phyloP scores from a whole-genome alignment of 2,329 filamentous ascomycete species.

The Fusarium subtropicale region DNA sequence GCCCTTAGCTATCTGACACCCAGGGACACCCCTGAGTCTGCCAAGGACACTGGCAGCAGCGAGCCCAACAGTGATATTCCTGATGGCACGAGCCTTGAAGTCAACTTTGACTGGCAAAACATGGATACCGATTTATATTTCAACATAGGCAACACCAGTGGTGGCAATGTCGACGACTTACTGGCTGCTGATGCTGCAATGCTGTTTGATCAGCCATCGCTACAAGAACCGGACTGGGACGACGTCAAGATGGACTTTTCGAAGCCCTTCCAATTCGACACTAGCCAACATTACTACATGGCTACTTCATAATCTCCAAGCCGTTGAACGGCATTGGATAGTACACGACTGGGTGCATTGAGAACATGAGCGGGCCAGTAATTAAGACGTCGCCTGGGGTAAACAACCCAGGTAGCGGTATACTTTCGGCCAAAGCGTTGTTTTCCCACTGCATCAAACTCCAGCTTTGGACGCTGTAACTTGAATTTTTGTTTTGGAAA shows the following conservation, averaged over 20 bases:
- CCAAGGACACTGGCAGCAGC: constrained; percentile 68
- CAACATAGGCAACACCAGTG: constrained; percentile 54
- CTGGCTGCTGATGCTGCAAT: constrained; percentile 44
- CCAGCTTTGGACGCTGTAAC: constrained; percentile 15
- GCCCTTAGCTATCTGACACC: constrained; percentile 69
- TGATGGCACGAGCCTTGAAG: constrained; percentile 65
- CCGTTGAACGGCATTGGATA: constrained; percentile 12
- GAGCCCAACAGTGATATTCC: constrained; percentile 73
- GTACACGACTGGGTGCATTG: not conserved
- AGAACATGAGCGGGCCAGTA: constrained; percentile 25
- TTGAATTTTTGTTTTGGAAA: constrained; percentile 31
- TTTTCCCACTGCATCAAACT: constrained; percentile 6
- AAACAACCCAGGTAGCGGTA: constrained; percentile 47
- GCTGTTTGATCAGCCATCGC: constrained; percentile 42
- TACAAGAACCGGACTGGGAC: constrained; percentile 58
- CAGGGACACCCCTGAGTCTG: constrained; percentile 73
- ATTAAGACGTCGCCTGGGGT: constrained; percentile 42
- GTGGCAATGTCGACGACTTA: constrained; percentile 3
- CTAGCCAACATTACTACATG: constrained; percentile 52
- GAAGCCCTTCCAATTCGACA: constrained; percentile 66
- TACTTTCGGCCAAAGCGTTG: constrained; percentile 22
- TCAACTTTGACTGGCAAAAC: constrained; percentile 63
- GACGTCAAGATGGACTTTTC: constrained; percentile 63
- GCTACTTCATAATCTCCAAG: constrained; percentile 39
- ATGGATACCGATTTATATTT: constrained; percentile 58